Base-by-base conservation (phyloP, 306 rosid genomes). In the Gleditsia sinensis region DNA sequence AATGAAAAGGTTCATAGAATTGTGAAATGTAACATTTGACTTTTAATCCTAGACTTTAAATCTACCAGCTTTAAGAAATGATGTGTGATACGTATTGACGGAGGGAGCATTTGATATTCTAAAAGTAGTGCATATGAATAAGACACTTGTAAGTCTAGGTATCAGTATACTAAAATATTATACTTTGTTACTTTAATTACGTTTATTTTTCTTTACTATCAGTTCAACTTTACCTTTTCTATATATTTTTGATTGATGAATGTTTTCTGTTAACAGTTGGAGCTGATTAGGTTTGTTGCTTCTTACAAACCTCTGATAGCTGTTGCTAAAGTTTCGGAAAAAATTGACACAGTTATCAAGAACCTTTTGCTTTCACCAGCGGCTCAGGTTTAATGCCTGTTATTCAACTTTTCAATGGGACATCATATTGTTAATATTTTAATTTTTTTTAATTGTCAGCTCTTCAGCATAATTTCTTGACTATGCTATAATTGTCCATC, bases 301-400 rank as follows among this genome's bases (percentile, higher is more conserved):
- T 92, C 90, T 34, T 85, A 87, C 92, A 92, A 88, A 85, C 97
- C 99, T 75, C 72, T 88, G 40, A 75, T 87, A 68, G 92, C 92
- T 54, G 90, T 87, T 65, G 85, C 82, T 48, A 87, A 87, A 78
- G 92, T 90, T 80, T 86, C 92, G 40, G 93, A 88, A 83, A 88
- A 89, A 84, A 78, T 90, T 68, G 84, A 80, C 77, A 54, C 88
- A 63, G 80, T 90, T 77, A 82, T 94, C 75, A 83, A 86, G 79
- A 81, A 63, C 80, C 78, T 84, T 72, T 83, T 80, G 83, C 84
- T 78, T 80, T 88, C 94, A 69, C 80, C 87, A 30, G 75, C 81
- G 69, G 43, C 81, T 78, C 93, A 92, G 99, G 99, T 94, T 74
- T 67, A 69, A 59, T 70, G 64, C 54, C 61, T 81, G 63, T 19